These are phyloP conservation scores for Mycena kentingensis DNA, from an alignment of 768 basidiomycete species.

Conservation along the genomic window DNA sequence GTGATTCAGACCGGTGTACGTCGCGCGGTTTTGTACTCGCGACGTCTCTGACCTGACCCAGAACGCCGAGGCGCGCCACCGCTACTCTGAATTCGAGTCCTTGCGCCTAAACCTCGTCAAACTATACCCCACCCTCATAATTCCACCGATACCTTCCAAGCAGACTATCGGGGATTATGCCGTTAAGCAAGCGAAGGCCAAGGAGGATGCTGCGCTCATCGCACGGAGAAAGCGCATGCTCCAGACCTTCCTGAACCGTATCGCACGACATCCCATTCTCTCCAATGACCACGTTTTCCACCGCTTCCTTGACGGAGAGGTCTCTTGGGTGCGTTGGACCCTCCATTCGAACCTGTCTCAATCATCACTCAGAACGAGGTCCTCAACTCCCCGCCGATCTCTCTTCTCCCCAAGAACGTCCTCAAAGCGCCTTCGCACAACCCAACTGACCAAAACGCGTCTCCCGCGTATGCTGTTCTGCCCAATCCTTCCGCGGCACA, in stretches of 20 bases:
- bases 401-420: constrained; percentile 91
- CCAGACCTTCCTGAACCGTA: constrained; percentile 90
- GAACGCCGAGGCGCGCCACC: constrained; percentile 81
- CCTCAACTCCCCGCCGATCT: constrained; percentile 88
- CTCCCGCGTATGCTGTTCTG: constrained; percentile 77
- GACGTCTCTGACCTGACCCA: constrained; percentile 32
- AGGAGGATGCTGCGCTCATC: constrained; percentile 93
- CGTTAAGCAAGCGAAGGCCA: constrained; percentile 93
- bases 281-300: constrained; percentile 97
- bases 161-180: constrained; percentile 96
- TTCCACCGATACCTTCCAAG: constrained; percentile 97
- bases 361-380: constrained; percentile 74
- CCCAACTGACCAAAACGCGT: constrained; percentile 77
- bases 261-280: constrained; percentile 89
- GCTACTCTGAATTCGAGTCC: constrained; percentile 98
- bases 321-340: constrained; percentile 78
- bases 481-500: constrained; percentile 89
- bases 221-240: constrained; percentile 91
- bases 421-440: constrained; percentile 94
- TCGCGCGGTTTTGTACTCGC: constrained; percentile 14
- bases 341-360: neutral
- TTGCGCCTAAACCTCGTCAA: constrained; percentile 79
- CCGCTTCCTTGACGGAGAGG: constrained; percentile 92
- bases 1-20: constrained; percentile 86
- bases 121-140: constrained; percentile 93